Evolutionary conservation across 148 eudicot species (phyloP).

Genomic region (Nepenthes mirabilis): DNA sequence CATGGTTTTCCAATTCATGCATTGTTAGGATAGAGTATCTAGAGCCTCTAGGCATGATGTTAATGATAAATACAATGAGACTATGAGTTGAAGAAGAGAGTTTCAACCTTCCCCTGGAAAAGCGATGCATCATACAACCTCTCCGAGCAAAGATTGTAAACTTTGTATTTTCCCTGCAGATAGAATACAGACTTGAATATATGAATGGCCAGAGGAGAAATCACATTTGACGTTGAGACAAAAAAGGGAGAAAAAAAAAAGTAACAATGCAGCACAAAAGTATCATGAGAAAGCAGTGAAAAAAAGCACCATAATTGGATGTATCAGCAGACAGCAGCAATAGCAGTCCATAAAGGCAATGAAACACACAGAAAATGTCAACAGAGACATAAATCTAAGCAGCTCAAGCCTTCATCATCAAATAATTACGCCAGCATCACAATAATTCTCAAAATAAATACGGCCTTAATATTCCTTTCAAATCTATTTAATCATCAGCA

Average conservation of each 20-base stretch:
- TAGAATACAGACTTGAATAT: too few relatives aligned
- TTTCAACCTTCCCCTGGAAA: conserved; percentile 80
- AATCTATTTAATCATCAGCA: background rate
- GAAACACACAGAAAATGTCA: too few relatives aligned
- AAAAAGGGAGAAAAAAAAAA: too few relatives aligned
- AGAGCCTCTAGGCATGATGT: background rate
- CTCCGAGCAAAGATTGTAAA: conserved; percentile 94
- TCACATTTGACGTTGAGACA: too few relatives aligned
- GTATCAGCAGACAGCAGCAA: too few relatives aligned
- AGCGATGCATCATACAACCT: conserved; percentile 84
- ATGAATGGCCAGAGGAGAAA: too few relatives aligned
- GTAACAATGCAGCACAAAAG: too few relatives aligned
- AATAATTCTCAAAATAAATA: background rate
- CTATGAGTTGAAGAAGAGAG: conserved; percentile 3
- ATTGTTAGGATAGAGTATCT: background rate
- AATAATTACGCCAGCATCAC: background rate
- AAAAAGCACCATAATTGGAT: too few relatives aligned
- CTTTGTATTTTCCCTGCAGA: conserved; percentile 86
- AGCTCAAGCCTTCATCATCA: background rate
- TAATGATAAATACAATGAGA: background rate
- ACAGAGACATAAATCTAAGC: too few relatives aligned
- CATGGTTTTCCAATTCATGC: too few relatives aligned
- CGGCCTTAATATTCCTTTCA: background rate
- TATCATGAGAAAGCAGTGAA: too few relatives aligned
- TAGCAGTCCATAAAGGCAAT: background rate